Evolutionary conservation across 176 grass and related monocot genomes (phyloP).

Genomic region (Oryza rufipogon): DNA sequence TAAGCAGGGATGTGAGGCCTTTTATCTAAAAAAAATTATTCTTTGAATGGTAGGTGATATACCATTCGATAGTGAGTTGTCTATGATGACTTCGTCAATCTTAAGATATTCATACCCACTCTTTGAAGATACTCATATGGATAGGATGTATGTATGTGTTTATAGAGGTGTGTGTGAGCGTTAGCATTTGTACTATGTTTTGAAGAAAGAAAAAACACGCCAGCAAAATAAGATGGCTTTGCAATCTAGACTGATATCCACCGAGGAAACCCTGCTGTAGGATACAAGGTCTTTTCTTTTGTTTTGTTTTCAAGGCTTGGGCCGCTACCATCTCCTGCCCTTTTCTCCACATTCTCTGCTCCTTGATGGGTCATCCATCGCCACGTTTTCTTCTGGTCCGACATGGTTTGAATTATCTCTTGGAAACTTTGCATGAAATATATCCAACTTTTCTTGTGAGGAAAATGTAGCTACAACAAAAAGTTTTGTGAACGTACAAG

Average conservation of each 20-base stretch:
- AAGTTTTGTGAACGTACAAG: no score
- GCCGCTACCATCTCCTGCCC: neutral
- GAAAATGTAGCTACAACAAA: no score
- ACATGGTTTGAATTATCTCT: neutral
- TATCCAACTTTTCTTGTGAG: neutral
- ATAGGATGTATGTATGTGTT: no score
- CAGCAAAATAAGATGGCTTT: neutral
- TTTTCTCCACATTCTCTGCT: slow-evolving; percentile 1
- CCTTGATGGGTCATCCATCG: neutral
- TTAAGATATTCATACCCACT: no score
- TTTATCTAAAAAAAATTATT: no score
- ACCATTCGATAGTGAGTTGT: no score
- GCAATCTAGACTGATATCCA: slow-evolving; percentile 13
- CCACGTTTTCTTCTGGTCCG: neutral
- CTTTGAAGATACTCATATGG: no score
- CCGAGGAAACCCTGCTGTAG: neutral
- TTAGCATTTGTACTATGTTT: no score
- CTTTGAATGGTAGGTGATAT: no score
- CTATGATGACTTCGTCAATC: no score
- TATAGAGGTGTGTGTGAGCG: no score
- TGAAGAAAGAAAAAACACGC: neutral
- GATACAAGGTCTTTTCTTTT: neutral
- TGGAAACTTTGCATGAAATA: neutral
- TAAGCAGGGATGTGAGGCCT: no score
- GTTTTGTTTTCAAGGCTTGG: neutral